phyloP scores from a whole-genome alignment of 768 basidiomycete genomes.

The Phylloporus arenicola region DNA sequence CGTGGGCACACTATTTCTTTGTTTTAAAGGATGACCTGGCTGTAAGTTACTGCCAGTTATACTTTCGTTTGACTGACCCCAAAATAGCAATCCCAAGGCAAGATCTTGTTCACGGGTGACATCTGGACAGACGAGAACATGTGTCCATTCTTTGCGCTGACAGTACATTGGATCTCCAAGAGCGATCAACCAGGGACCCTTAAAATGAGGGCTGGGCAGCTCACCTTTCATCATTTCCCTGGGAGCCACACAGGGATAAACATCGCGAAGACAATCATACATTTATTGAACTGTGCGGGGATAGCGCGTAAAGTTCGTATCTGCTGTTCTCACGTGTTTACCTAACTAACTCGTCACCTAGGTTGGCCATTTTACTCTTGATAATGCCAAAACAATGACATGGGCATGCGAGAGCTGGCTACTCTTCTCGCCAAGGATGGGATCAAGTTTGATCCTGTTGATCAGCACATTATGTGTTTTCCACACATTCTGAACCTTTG shows the following conservation, averaged over 20 bases:
- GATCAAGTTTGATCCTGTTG: neutral
- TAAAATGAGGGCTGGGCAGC: conserved; percentile 2
- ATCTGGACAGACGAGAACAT: conserved; percentile 12
- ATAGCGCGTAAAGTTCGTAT: neutral
- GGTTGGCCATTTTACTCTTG: too few relatives aligned
- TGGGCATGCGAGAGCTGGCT: neutral
- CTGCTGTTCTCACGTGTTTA: neutral
- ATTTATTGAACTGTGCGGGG: neutral
- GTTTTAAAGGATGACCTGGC: conserved; percentile 15
- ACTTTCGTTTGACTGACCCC: too few relatives aligned
- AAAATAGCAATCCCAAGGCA: too few relatives aligned
- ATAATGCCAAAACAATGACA: neutral
- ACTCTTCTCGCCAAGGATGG: neutral
- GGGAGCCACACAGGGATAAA: conserved; percentile 12
- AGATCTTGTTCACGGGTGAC: conserved; percentile 11
- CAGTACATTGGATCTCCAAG: conserved; percentile 9
- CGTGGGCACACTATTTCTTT: conserved; percentile 17
- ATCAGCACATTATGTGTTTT: neutral
- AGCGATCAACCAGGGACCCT: neutral
- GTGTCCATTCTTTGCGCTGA: conserved; percentile 11
- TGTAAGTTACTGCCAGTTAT: conserved; percentile 9
- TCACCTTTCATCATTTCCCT: conserved; percentile 12
- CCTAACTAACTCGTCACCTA: neutral
- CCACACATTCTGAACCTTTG: neutral
- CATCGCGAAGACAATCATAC: neutral